Base-by-base conservation (phyloP, 768 basidiomycete species). In the Tubosaeta sp. region DNA sequence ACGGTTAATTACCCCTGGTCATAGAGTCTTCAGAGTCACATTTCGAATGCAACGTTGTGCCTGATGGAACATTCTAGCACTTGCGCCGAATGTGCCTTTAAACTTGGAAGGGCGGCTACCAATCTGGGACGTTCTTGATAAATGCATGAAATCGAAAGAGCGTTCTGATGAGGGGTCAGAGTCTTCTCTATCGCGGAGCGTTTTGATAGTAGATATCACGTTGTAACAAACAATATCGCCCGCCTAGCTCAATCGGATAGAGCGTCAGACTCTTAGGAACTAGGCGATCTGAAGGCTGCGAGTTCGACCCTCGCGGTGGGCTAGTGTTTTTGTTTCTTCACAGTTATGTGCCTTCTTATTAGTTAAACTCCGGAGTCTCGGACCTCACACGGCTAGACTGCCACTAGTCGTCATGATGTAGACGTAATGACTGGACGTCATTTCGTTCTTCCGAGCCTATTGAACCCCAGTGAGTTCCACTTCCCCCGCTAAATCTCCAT, bases 231-330 rank as follows among this genome's bases (percentile, higher is more conserved):
- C 10, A 6, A 19, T 34, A 32, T 42, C 58, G 77, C 77, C 78
- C 75, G 77, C 77, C 77, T 79, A 80, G 79, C 77, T 80, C 79
- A 79, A 79, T 79, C 76, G 77, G 77, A 79, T 80, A 79, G 78
- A 80, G 77, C 77, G 77, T 79, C 77, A 80, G 77, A 79, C 77
- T 79, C 76, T 79, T 80, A 80, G n/a, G 24, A 43, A 63, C 58
- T 69, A 68, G 67, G 69, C 65, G 51, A 76, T 77, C 77, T 76
- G 76, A 78, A 79, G 77, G 76, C 77, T 78, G 77, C 77, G 76
- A 77, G 77, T 79, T 78, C 76, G 76, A 78, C 77, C 76, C 77
- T 77, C 77, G 77, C 76, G 77, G 77, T 78, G 76, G 76, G 76
- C 77, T 79, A 78, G 44, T 59, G 22, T 31, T 50, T 63, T 73